phyloP scores from a whole-genome alignment of 2,329 filamentous ascomycete species.

The Fusarium falciforme region DNA sequence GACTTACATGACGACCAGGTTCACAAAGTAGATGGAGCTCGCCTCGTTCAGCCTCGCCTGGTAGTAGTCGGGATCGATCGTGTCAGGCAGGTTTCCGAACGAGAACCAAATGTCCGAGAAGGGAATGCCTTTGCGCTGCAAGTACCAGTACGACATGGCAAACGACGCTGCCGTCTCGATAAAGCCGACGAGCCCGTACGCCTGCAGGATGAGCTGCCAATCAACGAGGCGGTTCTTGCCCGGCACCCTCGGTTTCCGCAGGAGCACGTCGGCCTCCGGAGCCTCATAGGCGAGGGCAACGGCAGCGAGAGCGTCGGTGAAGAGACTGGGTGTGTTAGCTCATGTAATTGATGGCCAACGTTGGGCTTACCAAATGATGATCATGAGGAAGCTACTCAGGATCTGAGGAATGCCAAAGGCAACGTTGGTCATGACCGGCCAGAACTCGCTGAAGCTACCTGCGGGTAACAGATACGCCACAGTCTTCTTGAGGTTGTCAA shows the following conservation, averaged over 20 bases:
- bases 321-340: slow-evolving; percentile 61
- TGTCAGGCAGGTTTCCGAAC: slow-evolving; percentile 66
- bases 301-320: slow-evolving; percentile 81
- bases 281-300: slow-evolving; percentile 81
- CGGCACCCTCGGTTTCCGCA: slow-evolving; percentile 74
- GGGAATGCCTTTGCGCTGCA: slow-evolving; percentile 70
- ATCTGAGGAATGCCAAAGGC: slow-evolving; percentile 79
- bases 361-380: slow-evolving; percentile 65
- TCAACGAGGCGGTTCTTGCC: slow-evolving; percentile 79
- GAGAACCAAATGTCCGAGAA: slow-evolving; percentile 76
- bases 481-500: slow-evolving; percentile 80
- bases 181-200: slow-evolving; percentile 78
- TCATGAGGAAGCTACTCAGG: slow-evolving; percentile 79
- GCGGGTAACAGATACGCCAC: slow-evolving; percentile 79
- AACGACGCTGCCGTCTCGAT: slow-evolving; percentile 70
- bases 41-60: slow-evolving; percentile 69
- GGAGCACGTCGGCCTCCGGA: slow-evolving; percentile 79
- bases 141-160: slow-evolving; percentile 75
- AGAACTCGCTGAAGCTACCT: slow-evolving; percentile 79
- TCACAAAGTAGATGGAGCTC: slow-evolving; percentile 83
- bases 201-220: slow-evolving; percentile 77
- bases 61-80: slow-evolving; percentile 66
- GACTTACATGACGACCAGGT: slow-evolving; percentile 76
- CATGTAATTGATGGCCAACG: rapidly evolving
- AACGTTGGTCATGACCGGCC: slow-evolving; percentile 80